Conservation (phyloP, 345 rosid species). For the Gossypioides kirkii region DNA sequence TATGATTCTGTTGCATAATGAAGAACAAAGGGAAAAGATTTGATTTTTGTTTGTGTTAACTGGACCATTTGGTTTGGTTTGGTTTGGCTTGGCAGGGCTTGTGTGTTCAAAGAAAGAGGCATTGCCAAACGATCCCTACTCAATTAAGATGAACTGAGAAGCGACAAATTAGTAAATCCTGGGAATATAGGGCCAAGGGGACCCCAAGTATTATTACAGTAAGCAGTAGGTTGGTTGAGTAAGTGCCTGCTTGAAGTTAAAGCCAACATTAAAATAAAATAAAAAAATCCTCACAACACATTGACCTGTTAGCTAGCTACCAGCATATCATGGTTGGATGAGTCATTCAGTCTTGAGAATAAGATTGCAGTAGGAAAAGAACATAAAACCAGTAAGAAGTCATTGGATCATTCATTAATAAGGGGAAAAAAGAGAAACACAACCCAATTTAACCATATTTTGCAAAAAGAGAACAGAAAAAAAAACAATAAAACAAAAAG, state of each 20-base stretch:
- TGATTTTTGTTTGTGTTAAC: neutral
- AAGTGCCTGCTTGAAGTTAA: slow-evolving; percentile 10
- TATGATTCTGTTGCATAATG: neutral
- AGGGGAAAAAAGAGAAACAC: neutral
- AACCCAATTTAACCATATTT: neutral
- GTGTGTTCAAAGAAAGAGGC: too few species aligned
- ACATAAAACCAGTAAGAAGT: slow-evolving; percentile 1
- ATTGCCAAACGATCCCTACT: neutral
- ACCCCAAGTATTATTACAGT: slow-evolving; percentile 16
- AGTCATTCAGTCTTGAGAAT: neutral
- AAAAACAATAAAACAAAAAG: neutral
- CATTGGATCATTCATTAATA: slow-evolving; percentile 25
- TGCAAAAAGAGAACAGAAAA: neutral
- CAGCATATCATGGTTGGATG: neutral
- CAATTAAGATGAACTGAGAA: neutral
- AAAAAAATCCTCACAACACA: neutral
- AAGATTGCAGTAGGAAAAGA: slow-evolving; percentile 7
- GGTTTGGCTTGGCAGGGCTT: neutral
- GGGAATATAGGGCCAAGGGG: slow-evolving; percentile 10
- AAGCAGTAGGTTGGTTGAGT: neutral
- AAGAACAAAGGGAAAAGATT: neutral
- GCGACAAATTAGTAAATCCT: slow-evolving; percentile 18
- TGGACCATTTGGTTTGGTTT: neutral
- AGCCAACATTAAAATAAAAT: neutral
- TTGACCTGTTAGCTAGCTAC: neutral